Base-by-base conservation (phyloP, 129 eudicot genomes). In the Chrysanthemum seticuspe region DNA sequence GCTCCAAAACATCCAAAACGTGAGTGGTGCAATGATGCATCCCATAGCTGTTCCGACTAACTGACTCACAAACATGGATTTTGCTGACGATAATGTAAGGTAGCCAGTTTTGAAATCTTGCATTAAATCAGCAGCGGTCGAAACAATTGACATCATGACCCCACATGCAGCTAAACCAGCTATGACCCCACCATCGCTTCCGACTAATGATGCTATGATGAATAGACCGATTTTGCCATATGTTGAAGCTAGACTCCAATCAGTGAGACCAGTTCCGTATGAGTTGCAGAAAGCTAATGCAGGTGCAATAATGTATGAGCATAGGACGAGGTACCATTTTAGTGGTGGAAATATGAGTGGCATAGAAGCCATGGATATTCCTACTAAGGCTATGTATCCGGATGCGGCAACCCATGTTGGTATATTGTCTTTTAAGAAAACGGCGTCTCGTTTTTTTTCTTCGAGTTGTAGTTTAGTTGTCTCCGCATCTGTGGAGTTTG, bases 211-310 rank as follows among this genome's bases (percentile, higher is more conserved):
- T 19, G 98, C 96, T 7, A 93, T 80, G 56, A 89, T 85, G 73
- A 93, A 93, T 1, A 93, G 96, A 15, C 96, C 96, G 65, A 93
- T 85, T 71, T 93, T 93, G 14, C 98, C 98, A 31, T 92, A 92
- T 0, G 96, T 92, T 21, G 96, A 89, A 52, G 95, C 96, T 67
- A 93, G 78, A 68, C 88, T 93, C 96, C 96, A 89, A 78, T 93
- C 98, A 16, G 98, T 93, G 11, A 93, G 96, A 47, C 98, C 98
- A 5, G 90, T 80, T 36, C 98, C 98, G n/a, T 92, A 92, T 3
- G 98, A 89, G 83, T 92, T 92, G 87, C 98, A 92, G 74, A 92
- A 92, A 45, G 98, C 98, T 31, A 92, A 91, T 74, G 96, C 95
- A 4, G 96, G 98, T n/a, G 95, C 98, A 16, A 92, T 63, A 8